A percentile compares a stretch with the other conserved stretches of the same genome.
Evolutionary conservation across 768 basidiomycete species (phyloP).

Genomic region (Pleurotus eryngii): DNA sequence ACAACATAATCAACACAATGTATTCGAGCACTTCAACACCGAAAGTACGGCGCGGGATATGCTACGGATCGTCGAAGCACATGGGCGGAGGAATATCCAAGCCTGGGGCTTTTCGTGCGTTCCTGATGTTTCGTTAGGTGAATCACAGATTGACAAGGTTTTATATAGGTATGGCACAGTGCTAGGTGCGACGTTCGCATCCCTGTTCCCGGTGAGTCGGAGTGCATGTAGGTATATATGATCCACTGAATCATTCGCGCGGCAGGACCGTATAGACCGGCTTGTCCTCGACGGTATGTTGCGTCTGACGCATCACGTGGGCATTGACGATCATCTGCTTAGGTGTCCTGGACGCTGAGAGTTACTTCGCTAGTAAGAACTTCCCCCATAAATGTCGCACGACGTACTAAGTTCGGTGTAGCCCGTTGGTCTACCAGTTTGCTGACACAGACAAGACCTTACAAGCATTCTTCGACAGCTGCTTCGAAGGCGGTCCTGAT

Average conservation of each 20-base stretch:
- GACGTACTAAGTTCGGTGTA: not conserved
- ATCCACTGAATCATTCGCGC: not conserved
- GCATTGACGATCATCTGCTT: not conserved
- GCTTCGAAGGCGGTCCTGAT: conserved; percentile 15
- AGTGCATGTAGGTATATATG: not conserved
- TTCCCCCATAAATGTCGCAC: not conserved
- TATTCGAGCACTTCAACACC: conserved; percentile 29
- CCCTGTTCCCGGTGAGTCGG: conserved; percentile 29
- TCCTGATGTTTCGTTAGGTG: not conserved
- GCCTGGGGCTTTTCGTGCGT: conserved; percentile 27
- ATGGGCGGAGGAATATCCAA: conserved; percentile 28
- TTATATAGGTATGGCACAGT: conserved; percentile 22
- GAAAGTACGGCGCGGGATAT: conserved; percentile 38
- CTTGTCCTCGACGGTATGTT: conserved; percentile 27
- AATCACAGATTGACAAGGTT: not conserved
- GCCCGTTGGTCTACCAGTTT: too few relatives aligned
- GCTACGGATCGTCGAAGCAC: conserved; percentile 29
- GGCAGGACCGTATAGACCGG: conserved; percentile 28
- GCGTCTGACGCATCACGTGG: not conserved
- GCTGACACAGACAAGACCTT: conserved; percentile 18
- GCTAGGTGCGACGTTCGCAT: conserved; percentile 29
- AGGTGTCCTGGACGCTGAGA: conserved; percentile 21
- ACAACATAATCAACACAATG: conserved; percentile 23
- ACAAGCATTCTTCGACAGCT: conserved; percentile 18
- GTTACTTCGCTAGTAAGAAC: conserved; percentile 21